phyloP scores from a whole-genome alignment of 768 basidiomycete genomes.

The Termitomyces sp. region DNA sequence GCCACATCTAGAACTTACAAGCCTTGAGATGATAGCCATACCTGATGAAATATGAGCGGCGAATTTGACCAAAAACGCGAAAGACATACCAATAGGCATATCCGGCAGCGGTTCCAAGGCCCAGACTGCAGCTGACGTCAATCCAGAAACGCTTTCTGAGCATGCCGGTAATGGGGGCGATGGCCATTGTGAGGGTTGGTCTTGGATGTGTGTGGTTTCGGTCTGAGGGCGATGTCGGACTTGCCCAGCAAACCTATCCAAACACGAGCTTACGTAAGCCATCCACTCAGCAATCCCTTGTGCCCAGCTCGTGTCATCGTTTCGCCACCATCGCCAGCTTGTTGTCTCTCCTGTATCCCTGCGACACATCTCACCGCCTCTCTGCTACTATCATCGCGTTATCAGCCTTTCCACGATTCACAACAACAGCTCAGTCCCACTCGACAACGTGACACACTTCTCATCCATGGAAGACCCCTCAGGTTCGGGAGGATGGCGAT shows the following conservation, averaged over 20 bases:
- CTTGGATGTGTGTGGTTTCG: conserved; percentile 18
- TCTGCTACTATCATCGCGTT: conserved; percentile 14
- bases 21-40: conserved; percentile 75
- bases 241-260: conserved; percentile 13
- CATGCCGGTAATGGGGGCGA: conserved; percentile 90
- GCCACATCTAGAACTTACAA: conserved; percentile 43
- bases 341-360: conserved; percentile 13
- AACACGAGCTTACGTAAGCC: conserved; percentile 19
- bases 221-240: conserved; percentile 35
- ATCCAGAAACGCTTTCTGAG: conserved; percentile 92
- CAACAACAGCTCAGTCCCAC: conserved; percentile 14
- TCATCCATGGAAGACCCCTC: conserved; percentile 74
- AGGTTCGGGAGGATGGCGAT: conserved; percentile 91
- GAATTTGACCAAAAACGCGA: background rate
- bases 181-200: conserved; percentile 50
- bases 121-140: conserved; percentile 70
- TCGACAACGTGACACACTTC: conserved; percentile 19
- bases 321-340: conserved; percentile 19
- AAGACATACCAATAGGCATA: conserved; percentile 79
- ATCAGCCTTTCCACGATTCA: conserved; percentile 20
- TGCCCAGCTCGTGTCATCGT: conserved; percentile 19
- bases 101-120: conserved; percentile 68
- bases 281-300: conserved; percentile 18
- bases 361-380: conserved; percentile 17
- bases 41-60: conserved; percentile 41